Evolutionary conservation across 345 rosid species (phyloP).

Genomic region (Hibiscus mutabilis): DNA sequence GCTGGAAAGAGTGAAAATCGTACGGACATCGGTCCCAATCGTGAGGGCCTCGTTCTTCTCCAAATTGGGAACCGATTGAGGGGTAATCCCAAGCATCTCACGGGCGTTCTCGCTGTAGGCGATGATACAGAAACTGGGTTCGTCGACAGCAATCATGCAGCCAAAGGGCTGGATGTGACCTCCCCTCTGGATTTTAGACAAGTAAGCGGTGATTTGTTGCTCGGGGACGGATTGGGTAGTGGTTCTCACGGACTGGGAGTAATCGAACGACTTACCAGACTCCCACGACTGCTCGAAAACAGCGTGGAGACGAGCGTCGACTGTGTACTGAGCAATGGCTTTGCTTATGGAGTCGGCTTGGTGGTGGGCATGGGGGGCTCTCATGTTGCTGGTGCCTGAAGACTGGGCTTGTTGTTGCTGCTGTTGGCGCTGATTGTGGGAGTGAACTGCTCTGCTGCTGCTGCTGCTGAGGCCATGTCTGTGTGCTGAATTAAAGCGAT

Average conservation of each 20-base stretch:
- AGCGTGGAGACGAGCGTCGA: slow-evolving; percentile 89
- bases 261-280: slow-evolving; percentile 82
- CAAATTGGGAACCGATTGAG: slow-evolving; percentile 77
- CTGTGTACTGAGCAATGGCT: slow-evolving; percentile 92
- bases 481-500: too few species aligned
- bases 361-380: slow-evolving; percentile 13
- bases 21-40: slow-evolving; percentile 66
- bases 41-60: slow-evolving; percentile 58
- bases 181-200: slow-evolving; percentile 86
- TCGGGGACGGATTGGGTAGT: slow-evolving; percentile 62
- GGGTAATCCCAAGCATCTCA: slow-evolving; percentile 79
- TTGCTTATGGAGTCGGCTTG: slow-evolving; percentile 55
- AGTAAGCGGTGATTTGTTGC: slow-evolving; percentile 76
- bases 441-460: slow-evolving; percentile 22
- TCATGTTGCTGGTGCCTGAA: slow-evolving; percentile 36
- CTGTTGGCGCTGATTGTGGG: slow-evolving; percentile 36
- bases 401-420: slow-evolving; percentile 40
- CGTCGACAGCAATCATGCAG: slow-evolving; percentile 82
- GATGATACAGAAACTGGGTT: slow-evolving; percentile 53
- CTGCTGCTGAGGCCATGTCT: too few species aligned
- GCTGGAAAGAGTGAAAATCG: slow-evolving; percentile 58
- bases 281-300: slow-evolving; percentile 87
- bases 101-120: slow-evolving; percentile 81
- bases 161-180: slow-evolving; percentile 90
- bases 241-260: slow-evolving; percentile 64